Conservation (phyloP, 331 rosid species). For the Arachis monticola region DNA sequence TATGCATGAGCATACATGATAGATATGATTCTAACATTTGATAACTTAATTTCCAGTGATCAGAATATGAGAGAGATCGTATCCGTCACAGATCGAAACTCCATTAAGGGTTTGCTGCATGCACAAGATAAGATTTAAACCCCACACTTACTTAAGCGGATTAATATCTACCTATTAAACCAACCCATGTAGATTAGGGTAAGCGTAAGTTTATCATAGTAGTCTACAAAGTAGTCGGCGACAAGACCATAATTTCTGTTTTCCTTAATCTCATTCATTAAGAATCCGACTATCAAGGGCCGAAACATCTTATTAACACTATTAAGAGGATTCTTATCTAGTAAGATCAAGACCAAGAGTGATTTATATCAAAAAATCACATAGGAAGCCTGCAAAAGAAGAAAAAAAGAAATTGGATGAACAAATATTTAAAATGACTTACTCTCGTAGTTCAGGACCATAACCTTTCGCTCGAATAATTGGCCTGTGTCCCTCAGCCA, state of each 20-base stretch:
- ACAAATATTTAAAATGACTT: constrained; percentile 41
- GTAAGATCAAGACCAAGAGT: constrained; percentile 6
- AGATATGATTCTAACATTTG: neutral
- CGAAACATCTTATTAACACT: neutral
- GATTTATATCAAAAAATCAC: neutral
- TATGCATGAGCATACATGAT: neutral
- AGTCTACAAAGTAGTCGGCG: constrained; percentile 14
- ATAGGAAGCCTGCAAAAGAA: neutral
- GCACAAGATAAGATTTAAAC: too few species aligned
- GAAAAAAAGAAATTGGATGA: neutral
- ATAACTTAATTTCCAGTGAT: constrained; percentile 16
- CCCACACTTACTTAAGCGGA: too few species aligned
- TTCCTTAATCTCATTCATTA: constrained; percentile 15
- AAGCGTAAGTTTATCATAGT: neutral
- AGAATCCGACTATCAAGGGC: neutral
- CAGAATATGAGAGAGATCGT: constrained; percentile 3
- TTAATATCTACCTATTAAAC: too few species aligned
- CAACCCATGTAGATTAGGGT: too few species aligned
- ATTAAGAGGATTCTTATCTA: constrained; percentile 10
- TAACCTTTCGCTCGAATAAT: constrained; percentile 64
- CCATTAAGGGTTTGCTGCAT: too few species aligned
- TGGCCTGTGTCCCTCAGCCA: constrained; percentile 90
- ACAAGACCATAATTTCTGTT: neutral
- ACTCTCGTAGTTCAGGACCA: constrained; percentile 73
- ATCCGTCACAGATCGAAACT: too few species aligned